A percentile compares a stretch with the other conserved stretches of the same genome.
These are phyloP conservation scores for Akebia trifoliata DNA, from an alignment of 164 flowering plant species.

Conservation along the genomic window DNA sequence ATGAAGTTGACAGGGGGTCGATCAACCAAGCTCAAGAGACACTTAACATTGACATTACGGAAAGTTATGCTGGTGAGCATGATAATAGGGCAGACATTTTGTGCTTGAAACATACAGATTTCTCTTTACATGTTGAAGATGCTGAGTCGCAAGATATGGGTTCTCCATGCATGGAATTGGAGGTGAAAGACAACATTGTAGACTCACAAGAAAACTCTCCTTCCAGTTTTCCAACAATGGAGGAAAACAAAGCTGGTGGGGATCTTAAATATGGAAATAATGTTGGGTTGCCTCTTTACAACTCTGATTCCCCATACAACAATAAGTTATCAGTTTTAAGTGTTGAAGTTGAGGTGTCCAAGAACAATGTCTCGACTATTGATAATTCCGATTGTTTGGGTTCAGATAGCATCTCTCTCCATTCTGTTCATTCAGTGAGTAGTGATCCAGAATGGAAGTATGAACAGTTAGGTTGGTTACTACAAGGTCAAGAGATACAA, in stretches of 20 bases:
- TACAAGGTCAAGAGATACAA: conserved; percentile 16
- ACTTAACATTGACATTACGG: too few species aligned
- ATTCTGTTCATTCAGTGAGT: conserved; percentile 18
- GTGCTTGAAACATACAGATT: conserved; percentile 50
- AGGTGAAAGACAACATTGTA: conserved; percentile 17
- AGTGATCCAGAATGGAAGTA: conserved; percentile 28
- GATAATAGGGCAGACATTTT: conserved; percentile 43
- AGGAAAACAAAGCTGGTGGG: conserved; percentile 18
- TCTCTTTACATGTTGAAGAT: conserved; percentile 21
- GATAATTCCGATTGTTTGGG: conserved; percentile 12
- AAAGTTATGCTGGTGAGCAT: too few species aligned
- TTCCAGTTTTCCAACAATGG: conserved; percentile 12
- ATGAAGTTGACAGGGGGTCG: too few species aligned
- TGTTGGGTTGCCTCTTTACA: conserved; percentile 7
- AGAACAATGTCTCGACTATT: conserved; percentile 12
- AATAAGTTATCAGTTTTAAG: too few species aligned
- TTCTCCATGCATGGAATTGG: conserved; percentile 15
- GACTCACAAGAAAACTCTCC: conserved; percentile 21
- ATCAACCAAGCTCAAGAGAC: too few species aligned
- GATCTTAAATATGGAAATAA: too few species aligned
- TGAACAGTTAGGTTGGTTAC: conserved; percentile 21
- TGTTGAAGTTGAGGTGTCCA: conserved; percentile 16
- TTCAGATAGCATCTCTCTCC: conserved; percentile 15
- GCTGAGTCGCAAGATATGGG: conserved; percentile 14
- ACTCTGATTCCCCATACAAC: too few species aligned